A percentile compares a stretch with the other conserved stretches of the same genome.
These are phyloP conservation scores for Talaromyces ruber DNA, from an alignment of 495 filamentous ascomycete genomes.

Conservation along the genomic window DNA sequence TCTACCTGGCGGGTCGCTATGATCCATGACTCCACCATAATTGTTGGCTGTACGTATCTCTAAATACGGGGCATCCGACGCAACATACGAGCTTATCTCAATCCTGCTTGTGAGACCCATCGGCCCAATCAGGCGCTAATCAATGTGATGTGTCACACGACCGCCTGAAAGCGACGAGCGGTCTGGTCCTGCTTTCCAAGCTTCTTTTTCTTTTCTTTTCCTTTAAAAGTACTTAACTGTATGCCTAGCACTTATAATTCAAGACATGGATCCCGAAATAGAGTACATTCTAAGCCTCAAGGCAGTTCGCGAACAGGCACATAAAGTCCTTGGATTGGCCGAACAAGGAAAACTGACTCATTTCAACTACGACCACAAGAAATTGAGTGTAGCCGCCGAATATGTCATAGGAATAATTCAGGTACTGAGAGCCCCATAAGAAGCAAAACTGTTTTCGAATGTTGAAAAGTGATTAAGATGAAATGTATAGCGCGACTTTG, in stretches of 20 bases:
- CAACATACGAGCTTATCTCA: background rate
- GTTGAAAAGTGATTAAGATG: background rate
- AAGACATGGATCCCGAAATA: constrained; percentile 12
- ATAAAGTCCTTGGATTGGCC: constrained; percentile 21
- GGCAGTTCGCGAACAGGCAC: constrained; percentile 27
- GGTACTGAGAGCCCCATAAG: constrained; percentile 11
- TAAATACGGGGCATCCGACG: background rate
- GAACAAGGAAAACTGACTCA: constrained; percentile 22
- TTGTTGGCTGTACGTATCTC: too few relatives aligned
- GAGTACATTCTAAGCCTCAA: constrained; percentile 25
- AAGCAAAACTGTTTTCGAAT: background rate
- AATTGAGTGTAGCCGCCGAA: constrained; percentile 19
- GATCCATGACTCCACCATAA: too few relatives aligned
- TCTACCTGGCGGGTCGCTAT: too few relatives aligned
- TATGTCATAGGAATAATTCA: constrained; percentile 30
- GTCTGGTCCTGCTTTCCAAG: too few relatives aligned
- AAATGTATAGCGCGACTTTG: constrained; percentile 33
- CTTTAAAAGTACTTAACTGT: background rate
- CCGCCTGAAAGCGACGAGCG: background rate
- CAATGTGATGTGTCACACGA: background rate
- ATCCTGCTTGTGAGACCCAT: background rate
- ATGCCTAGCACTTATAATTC: background rate
- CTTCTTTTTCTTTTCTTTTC: background rate
- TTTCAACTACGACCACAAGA: constrained; percentile 22
- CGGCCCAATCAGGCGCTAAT: background rate